Evolutionary conservation across 1,284 basidiomycete genomes (phyloP).

Genomic region (Sanghuangporus baumii): DNA sequence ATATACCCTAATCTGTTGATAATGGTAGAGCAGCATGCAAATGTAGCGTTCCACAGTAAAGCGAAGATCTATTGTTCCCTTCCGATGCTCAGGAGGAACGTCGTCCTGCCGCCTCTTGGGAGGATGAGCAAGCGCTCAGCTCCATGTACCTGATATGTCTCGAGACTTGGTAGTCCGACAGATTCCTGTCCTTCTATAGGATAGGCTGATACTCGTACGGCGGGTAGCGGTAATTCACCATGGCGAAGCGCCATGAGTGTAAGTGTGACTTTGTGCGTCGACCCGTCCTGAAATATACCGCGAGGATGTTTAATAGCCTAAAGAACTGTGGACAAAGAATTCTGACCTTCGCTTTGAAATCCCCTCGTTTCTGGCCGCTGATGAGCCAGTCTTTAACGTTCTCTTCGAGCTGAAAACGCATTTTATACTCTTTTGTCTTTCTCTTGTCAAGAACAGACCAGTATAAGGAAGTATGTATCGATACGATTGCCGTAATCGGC

Average conservation of each 20-base stretch:
- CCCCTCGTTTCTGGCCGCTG: slow-evolving; percentile 73
- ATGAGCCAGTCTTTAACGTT: slow-evolving; percentile 76
- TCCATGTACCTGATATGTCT: slow-evolving; percentile 72
- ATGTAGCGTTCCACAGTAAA: neutral
- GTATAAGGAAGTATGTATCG: slow-evolving; percentile 64
- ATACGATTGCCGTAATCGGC: slow-evolving; percentile 59
- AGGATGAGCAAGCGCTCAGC: slow-evolving; percentile 69
- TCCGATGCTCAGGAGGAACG: slow-evolving; percentile 72
- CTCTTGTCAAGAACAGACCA: slow-evolving; percentile 54
- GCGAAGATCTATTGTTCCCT: slow-evolving; percentile 15
- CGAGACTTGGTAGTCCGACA: slow-evolving; percentile 53
- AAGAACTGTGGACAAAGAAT: neutral
- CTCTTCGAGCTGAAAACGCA: slow-evolving; percentile 76
- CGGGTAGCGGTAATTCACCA: slow-evolving; percentile 66
- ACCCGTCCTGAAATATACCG: slow-evolving; percentile 43
- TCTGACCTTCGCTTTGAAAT: slow-evolving; percentile 62
- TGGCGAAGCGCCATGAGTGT: slow-evolving; percentile 77
- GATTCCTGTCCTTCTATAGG: slow-evolving; percentile 45
- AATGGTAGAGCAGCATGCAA: neutral
- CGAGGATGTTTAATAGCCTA: neutral
- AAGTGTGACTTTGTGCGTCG: slow-evolving; percentile 49
- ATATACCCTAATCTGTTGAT: neutral
- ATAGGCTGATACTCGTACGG: slow-evolving; percentile 57
- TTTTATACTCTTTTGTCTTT: slow-evolving; percentile 39
- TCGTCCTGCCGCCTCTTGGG: slow-evolving; percentile 72